A percentile compares a stretch with the other conserved stretches of the same genome.
Conservation (phyloP, 108 stramenopile genomes). For the Conticribra guillardii region DNA sequence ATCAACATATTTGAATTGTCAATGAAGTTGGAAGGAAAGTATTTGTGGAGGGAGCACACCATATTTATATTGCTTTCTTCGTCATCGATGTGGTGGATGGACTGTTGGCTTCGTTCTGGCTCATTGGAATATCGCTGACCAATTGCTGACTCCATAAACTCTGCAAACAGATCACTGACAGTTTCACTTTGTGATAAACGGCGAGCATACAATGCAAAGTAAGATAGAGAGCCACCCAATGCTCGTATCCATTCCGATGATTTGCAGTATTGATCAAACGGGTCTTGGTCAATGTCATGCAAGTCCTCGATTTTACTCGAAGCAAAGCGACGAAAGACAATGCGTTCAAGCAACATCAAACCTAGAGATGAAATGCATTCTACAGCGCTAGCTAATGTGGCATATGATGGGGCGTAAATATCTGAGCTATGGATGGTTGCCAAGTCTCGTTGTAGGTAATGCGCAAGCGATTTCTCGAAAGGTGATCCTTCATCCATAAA, state of each 20-base stretch:
- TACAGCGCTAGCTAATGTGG: constrained; percentile 12
- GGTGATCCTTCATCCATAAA: no score
- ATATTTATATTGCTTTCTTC: constrained; percentile 8
- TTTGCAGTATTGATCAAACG: constrained; percentile 34
- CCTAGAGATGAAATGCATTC: constrained; percentile 43
- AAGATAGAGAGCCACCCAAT: constrained; percentile 17
- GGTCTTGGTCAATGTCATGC: constrained; percentile 25
- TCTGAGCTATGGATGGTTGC: background rate
- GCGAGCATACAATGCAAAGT: constrained; percentile 23
- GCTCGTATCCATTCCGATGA: constrained; percentile 37
- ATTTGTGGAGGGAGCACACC: constrained; percentile 23
- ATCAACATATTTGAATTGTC: constrained; percentile 23
- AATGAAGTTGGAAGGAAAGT: constrained; percentile 47
- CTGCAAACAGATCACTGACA: constrained; percentile 29
- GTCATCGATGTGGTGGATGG: background rate
- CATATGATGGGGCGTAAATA: background rate
- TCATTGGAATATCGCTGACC: constrained; percentile 19
- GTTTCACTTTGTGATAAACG: constrained; percentile 17
- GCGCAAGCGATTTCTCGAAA: constrained; percentile 57
- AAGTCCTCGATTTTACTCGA: constrained; percentile 11
- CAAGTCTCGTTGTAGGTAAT: constrained; percentile 34
- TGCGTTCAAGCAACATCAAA: constrained; percentile 45
- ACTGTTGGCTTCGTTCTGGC: constrained; percentile 1
- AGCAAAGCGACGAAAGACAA: constrained; percentile 40
- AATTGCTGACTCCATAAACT: constrained; percentile 16